phyloP scores from a whole-genome alignment of 1,284 basidiomycete species.

The Ustilago hordei region DNA sequence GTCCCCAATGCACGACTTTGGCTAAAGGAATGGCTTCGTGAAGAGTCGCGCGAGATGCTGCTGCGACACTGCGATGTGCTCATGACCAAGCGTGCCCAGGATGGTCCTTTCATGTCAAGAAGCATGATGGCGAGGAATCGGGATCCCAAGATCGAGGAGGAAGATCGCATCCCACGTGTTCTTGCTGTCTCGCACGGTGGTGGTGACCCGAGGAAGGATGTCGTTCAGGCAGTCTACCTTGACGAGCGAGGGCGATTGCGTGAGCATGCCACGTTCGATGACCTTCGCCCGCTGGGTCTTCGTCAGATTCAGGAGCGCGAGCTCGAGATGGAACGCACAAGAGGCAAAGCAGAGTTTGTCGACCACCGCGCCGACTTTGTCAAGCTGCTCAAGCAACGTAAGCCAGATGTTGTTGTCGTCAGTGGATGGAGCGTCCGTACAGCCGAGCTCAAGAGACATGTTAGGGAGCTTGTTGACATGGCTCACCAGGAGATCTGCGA shows the following conservation, averaged over 20 bases:
- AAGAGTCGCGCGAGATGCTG: conserved; percentile 83
- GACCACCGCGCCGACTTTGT: conserved; percentile 75
- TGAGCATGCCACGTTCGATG: conserved; percentile 89
- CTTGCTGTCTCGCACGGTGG: conserved; percentile 94
- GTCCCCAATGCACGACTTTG: conserved; percentile 86
- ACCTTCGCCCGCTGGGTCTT: conserved; percentile 56
- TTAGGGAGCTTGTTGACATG: conserved; percentile 76
- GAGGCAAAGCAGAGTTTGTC: conserved; percentile 74
- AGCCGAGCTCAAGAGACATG: conserved; percentile 76
- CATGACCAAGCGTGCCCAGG: conserved; percentile 70
- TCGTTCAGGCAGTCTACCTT: conserved; percentile 84
- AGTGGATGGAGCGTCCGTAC: conserved; percentile 80
- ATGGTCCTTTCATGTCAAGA: conserved; percentile 77
- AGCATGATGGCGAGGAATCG: conserved; percentile 62
- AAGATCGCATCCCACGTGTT: conserved; percentile 81
- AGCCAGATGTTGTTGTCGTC: conserved; percentile 88
- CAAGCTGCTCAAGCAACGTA: conserved; percentile 82
- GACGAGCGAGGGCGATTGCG: conserved; percentile 89
- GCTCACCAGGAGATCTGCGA: conserved; percentile 69
- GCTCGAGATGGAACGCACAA: conserved; percentile 66
- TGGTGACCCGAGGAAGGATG: conserved; percentile 91
- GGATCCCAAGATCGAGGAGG: conserved; percentile 73
- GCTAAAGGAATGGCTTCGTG: conserved; percentile 87
- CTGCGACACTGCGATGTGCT: conserved; percentile 58
- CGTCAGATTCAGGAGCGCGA: conserved; percentile 72